phyloP scores from a whole-genome alignment of 768 basidiomycete genomes.

The Omphalotus guepiniiformis region DNA sequence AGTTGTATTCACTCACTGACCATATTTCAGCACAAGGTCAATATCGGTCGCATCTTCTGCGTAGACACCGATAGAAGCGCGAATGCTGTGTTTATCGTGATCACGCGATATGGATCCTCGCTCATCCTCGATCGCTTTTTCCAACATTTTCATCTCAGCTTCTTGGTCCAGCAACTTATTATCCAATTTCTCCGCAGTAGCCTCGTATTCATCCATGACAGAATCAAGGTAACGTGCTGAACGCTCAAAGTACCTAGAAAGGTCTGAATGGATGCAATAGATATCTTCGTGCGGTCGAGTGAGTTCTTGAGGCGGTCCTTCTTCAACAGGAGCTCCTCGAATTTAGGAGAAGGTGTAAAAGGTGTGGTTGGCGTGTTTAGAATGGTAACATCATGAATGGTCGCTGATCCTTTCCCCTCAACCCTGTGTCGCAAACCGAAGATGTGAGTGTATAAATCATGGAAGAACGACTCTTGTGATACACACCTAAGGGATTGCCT shows the following conservation, averaged over 20 bases:
- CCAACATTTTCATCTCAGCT: conserved; percentile 4
- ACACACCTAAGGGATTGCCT: conserved; percentile 37
- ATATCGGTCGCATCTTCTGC: conserved; percentile 6
- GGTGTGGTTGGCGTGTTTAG: conserved; percentile 23
- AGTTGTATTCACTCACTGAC: conserved; percentile 3
- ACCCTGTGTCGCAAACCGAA: conserved; percentile 26
- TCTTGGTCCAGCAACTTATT: too few relatives aligned
- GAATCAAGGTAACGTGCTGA: conserved; percentile 20
- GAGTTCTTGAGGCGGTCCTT: conserved; percentile 26
- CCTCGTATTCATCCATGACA: conserved; percentile 2
- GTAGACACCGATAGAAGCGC: conserved; percentile 5
- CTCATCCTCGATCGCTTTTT: background rate
- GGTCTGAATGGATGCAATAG: conserved; percentile 24
- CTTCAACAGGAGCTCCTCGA: conserved; percentile 22
- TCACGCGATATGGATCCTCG: background rate
- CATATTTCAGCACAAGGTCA: conserved; percentile 12
- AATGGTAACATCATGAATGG: conserved; percentile 42
- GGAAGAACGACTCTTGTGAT: background rate
- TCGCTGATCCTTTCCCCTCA: conserved; percentile 40
- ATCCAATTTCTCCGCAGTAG: conserved; percentile 6
- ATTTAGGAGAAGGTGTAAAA: too few relatives aligned
- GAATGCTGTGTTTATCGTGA: too few relatives aligned
- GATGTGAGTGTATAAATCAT: background rate
- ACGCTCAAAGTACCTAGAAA: conserved; percentile 33
- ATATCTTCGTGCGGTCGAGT: conserved; percentile 25